Evolutionary conservation across 345 rosid species (phyloP).

Genomic region (Cardamine resedifolia): DNA sequence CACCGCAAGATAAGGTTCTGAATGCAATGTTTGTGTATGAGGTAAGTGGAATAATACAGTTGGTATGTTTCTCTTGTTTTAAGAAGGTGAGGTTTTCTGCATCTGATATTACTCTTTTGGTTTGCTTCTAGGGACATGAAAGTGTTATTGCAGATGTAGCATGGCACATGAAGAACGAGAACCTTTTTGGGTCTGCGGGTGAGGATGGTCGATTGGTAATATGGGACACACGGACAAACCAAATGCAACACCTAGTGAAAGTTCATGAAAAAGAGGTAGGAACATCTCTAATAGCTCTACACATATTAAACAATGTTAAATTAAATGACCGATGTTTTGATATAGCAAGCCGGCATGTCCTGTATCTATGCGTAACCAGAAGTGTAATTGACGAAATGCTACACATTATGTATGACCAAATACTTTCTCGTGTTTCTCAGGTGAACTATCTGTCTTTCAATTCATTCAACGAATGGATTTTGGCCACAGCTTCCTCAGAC

Average conservation of each 20-base stretch:
- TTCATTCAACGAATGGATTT: slow-evolving; percentile 74
- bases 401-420: not conserved
- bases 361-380: not conserved
- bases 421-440: slow-evolving; percentile 38
- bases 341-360: not conserved
- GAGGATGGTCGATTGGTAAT: slow-evolving; percentile 84
- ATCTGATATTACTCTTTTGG: slow-evolving; percentile 1
- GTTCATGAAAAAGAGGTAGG: slow-evolving; percentile 87
- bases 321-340: not conserved
- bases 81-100: not conserved
- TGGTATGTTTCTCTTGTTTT: not conserved
- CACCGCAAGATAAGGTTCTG: slow-evolving; percentile 51
- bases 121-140: slow-evolving; percentile 65
- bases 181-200: slow-evolving; percentile 83
- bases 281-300: not conserved
- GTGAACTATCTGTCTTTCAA: slow-evolving; percentile 84
- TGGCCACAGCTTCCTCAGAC: slow-evolving; percentile 95
- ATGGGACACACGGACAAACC: slow-evolving; percentile 86
- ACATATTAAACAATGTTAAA: not conserved
- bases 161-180: slow-evolving; percentile 87
- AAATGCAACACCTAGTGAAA: slow-evolving; percentile 59
- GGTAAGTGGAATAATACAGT: slow-evolving; percentile 41
- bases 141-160: slow-evolving; percentile 76
- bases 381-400: not conserved
- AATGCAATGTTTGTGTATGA: slow-evolving; percentile 64